These are phyloP conservation scores for Corymbia calophylla DNA, from an alignment of 441 rosid genomes.

Conservation along the genomic window DNA sequence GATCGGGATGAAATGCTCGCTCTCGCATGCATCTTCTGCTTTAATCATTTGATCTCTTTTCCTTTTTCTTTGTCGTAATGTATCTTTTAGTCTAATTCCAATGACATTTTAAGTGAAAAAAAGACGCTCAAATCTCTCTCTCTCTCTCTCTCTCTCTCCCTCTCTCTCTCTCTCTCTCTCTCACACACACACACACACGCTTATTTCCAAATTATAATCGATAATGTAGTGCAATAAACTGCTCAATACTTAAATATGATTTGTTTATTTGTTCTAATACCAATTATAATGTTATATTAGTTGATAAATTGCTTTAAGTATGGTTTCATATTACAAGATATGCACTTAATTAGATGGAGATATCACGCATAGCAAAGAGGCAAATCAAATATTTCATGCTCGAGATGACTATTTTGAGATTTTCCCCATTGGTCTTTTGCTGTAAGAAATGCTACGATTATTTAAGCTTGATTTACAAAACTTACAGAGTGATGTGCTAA, in stretches of 20 bases:
- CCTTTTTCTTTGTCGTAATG: neutral
- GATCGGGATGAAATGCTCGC: neutral
- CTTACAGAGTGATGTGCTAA: neutral
- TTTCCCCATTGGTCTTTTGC: neutral
- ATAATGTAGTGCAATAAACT: neutral
- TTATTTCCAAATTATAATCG: neutral
- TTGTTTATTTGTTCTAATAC: neutral
- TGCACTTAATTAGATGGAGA: neutral
- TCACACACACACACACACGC: neutral
- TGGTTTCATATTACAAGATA: neutral
- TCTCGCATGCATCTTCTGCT: conserved; percentile 18
- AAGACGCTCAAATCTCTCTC: neutral
- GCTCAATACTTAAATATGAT: neutral
- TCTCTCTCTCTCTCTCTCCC: neutral
- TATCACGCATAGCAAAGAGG: neutral
- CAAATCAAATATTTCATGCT: neutral
- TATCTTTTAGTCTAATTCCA: neutral
- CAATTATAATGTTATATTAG: neutral
- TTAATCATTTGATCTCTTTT: neutral
- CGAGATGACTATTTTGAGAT: neutral
- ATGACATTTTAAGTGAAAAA: neutral
- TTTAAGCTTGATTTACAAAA: neutral
- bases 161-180: neutral
- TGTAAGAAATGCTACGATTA: neutral
- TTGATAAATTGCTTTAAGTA: neutral